Evolutionary conservation across 2,329 filamentous ascomycete species (phyloP), one percentile per base, ranked within the genome.

Genomic region (Arthrobotrys iridis): DNA sequence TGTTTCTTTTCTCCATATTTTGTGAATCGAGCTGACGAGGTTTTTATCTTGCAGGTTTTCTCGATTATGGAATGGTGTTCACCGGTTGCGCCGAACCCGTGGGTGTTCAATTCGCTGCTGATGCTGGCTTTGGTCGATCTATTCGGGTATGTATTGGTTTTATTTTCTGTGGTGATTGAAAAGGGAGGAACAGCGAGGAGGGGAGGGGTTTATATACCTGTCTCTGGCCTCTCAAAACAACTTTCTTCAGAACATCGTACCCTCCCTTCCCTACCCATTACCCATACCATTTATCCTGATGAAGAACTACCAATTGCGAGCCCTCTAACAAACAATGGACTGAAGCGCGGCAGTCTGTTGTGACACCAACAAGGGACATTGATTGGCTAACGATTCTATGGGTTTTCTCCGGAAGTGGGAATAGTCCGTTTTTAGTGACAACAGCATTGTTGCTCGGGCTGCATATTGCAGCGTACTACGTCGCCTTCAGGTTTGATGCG

Each of bases 71-170:
- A 57, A 13, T 28, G 70, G 8, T 76, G 72, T 15, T 64, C 57
- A 11, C 72, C 72, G 3, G 55, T 76, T 18, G 58, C 72, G n/a
- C 64, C 72, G 8, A 76, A 76, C 55, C 57, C 72, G 5, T 68
- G 63, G 63, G 58, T 76, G 15, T 76, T 76, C 13, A 76, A 74
- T 43, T 76, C 72, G 8, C 24, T 76, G 15, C 41, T 76, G 57
- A 20, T 76, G 46, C 10, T 76, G 18, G 72, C 72, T 6, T 46
- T 76, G n/a, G 40, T 62, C 8, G 72, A 76, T 60, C 60, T 76
- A 50, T 68, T 76, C 24, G 64, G 72, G 72, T 76, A 65, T 22
- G 64, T 55, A 24, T 3, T 1, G 4, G 28, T 59, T 20, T 24
- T 30, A 15, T 33, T 5, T 20, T n/a, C 4, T 4, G 41, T 46